Evolutionary conservation across 1,284 basidiomycete genomes (phyloP), one percentile per base, ranked within the genome.

Genomic region (Coriolopsis trogii): DNA sequence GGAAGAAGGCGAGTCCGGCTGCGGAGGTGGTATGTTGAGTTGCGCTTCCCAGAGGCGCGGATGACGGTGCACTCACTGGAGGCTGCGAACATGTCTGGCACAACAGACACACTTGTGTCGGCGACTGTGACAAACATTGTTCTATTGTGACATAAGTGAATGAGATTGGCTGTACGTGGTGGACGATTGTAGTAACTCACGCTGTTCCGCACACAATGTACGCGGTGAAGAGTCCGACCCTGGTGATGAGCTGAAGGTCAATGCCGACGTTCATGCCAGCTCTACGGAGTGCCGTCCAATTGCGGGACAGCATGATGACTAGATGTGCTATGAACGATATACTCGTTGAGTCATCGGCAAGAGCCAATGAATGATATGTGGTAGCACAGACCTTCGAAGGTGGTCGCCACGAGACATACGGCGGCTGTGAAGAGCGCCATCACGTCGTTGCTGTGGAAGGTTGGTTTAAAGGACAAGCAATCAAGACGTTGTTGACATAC

Each of bases 21-120:
- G 31, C 33, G 12, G 30, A 26, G 15, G 6, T 5, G n/a, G 8
- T 41, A 1, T 28, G 41, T 21, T 30, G 20, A 31, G 7, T 7
- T 23, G 33, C 33, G n/a, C 31, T 6, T 16, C 13, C 4, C 13
- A 45, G 12, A 10, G 6, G n/a, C 9, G 29, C 6, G 16, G 41
- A 25, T 23, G 30, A 8, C 6, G n/a, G 24, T 24, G 24, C 4
- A 36, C 50, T 25, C 46, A 68, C 67, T 56, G 9, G 63, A 64
- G 9, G 67, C 65, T 15, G 56, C 57, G 31, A 65, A 59, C 53
- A 68, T 58, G 31, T 67, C 63, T 2, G 65, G 65, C 4, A 64
- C 28, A 18, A 60, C 49, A 3, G 56, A 42, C n/a, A n/a, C n/a
- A 8, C 41, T 46, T 3, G 54, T 15, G 15, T 46, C 48, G 37